A percentile compares a stretch with the other conserved stretches of the same genome.
phyloP scores from a whole-genome alignment of 129 eudicot genomes.

The Heracleum sosnowskyi region DNA sequence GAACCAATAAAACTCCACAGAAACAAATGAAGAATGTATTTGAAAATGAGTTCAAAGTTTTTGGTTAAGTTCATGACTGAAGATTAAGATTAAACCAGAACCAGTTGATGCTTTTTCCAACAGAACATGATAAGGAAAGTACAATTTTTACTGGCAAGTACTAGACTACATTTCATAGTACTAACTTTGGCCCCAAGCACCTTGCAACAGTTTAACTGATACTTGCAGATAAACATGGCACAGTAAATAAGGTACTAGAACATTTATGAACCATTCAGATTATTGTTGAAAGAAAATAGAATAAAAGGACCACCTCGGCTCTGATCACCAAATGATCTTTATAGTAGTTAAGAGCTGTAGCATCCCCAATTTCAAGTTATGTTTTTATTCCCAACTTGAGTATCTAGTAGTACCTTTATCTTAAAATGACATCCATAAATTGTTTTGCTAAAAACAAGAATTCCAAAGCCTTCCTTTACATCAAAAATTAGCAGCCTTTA shows the following conservation, averaged over 20 bases:
- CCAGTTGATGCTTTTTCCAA: not conserved
- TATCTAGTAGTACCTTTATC: not conserved
- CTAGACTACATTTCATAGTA: not conserved
- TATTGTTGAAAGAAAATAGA: constrained; percentile 3
- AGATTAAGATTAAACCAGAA: not conserved
- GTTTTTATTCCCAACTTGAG: constrained; percentile 1
- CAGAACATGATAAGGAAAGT: not conserved
- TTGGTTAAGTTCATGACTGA: not conserved
- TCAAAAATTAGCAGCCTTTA: not conserved
- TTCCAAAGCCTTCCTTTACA: not conserved
- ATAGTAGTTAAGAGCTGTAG: not conserved
- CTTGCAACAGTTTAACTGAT: not conserved
- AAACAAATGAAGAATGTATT: not conserved
- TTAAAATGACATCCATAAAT: not conserved
- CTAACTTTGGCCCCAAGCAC: not conserved
- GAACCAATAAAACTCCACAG: not conserved
- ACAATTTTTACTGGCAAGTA: not conserved
- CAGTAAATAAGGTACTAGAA: not conserved
- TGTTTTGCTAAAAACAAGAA: not conserved
- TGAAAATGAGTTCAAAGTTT: not conserved
- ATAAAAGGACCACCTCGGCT: constrained; percentile 5
- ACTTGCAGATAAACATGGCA: not conserved
- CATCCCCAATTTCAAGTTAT: not conserved
- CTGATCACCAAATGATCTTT: not conserved
- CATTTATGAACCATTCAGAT: not conserved